Conservation (phyloP, 192 early-diverging fungal species). For the Gonapodya prolifera region DNA sequence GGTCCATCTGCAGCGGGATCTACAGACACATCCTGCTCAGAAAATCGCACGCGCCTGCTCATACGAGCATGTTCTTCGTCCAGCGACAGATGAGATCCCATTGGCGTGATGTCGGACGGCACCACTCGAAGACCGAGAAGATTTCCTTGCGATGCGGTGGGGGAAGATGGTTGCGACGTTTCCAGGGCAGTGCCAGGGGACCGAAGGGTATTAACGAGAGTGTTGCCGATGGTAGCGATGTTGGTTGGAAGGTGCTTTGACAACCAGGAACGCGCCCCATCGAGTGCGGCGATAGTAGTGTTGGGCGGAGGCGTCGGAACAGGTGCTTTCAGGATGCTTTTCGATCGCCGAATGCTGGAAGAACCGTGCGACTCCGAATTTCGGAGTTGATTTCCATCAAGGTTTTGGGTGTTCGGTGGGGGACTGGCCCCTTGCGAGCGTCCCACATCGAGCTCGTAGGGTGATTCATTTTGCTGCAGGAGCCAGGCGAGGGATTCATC, state of each 20-base stretch:
- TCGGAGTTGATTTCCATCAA: neutral
- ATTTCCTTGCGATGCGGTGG: neutral
- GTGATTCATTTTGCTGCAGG: neutral
- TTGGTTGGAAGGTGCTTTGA: neutral
- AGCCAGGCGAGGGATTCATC: slow-evolving; percentile 1
- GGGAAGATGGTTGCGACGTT: neutral
- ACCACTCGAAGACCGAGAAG: neutral
- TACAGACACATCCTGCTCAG: neutral
- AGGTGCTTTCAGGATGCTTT: neutral
- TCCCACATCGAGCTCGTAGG: neutral
- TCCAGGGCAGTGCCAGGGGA: neutral
- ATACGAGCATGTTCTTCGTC: neutral
- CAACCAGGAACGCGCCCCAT: neutral
- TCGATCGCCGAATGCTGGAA: neutral
- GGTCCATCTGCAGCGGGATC: neutral
- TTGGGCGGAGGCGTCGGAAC: neutral
- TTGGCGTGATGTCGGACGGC: neutral
- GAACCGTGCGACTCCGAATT: neutral
- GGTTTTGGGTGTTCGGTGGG: neutral
- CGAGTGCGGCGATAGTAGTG: neutral
- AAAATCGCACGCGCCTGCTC: neutral
- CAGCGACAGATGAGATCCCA: neutral
- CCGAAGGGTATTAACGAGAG: neutral
- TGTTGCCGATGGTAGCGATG: neutral
- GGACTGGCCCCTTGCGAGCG: neutral